These are phyloP conservation scores for Alternaria gaisen DNA, from an alignment of 2,329 filamentous ascomycete genomes.

Conservation along the genomic window DNA sequence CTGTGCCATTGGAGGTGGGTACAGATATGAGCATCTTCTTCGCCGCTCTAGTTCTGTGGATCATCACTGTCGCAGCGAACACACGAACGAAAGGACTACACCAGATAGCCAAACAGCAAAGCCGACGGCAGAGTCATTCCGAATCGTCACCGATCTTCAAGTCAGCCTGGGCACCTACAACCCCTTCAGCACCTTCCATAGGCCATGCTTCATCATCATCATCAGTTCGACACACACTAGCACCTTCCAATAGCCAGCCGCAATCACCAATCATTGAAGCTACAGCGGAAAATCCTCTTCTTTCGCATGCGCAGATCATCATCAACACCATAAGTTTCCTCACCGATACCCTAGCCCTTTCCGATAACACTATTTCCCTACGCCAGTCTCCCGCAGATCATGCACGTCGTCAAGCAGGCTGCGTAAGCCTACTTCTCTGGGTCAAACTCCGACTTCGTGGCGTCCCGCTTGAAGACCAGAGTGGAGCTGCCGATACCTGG, in stretches of 20 bases:
- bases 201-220: neutral
- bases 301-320: constrained; percentile 29
- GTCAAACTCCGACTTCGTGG: constrained; percentile 41
- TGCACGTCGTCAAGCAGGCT: constrained; percentile 39
- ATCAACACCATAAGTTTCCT: constrained; percentile 40
- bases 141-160: constrained; percentile 12
- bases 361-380: constrained; percentile 20
- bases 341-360: constrained; percentile 27
- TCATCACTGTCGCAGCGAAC: constrained; percentile 39
- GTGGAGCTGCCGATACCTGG: constrained; percentile 19
- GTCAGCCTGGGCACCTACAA: constrained; percentile 12
- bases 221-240: neutral
- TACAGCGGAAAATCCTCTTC: constrained; percentile 15
- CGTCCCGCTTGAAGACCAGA: constrained; percentile 25
- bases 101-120: constrained; percentile 9
- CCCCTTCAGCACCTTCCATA: neutral
- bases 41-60: constrained; percentile 49
- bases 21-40: constrained; percentile 49
- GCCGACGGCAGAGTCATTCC: constrained; percentile 25
- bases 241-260: constrained; percentile 6
- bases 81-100: constrained; percentile 26
- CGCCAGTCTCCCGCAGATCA: constrained; percentile 32
- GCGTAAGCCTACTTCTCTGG: constrained; percentile 43
- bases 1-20: constrained; percentile 35
- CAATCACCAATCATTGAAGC: constrained; percentile 26